These are phyloP conservation scores for Chaetomium olivaceum DNA, from an alignment of 2,329 filamentous ascomycete species.

Conservation along the genomic window DNA sequence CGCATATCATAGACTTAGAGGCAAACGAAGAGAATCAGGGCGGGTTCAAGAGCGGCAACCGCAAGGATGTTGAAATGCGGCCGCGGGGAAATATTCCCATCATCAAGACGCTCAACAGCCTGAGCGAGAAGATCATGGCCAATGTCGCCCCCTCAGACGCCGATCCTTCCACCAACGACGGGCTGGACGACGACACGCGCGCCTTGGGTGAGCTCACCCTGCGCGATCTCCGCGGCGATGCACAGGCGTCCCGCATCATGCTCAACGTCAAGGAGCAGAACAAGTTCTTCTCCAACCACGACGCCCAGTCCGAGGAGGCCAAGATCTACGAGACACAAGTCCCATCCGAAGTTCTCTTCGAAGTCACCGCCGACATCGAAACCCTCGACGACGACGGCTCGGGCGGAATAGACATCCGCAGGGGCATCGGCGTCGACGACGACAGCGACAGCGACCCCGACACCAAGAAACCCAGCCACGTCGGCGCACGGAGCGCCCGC, in stretches of 20 bases:
- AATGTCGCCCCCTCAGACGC: constrained; percentile 78
- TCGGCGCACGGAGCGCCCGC: constrained; percentile 70
- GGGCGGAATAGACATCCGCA: constrained; percentile 60
- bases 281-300: constrained; percentile 70
- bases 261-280: constrained; percentile 88
- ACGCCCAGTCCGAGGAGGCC: constrained; percentile 42
- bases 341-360: constrained; percentile 65
- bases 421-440: constrained; percentile 67
- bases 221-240: constrained; percentile 74
- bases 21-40: constrained; percentile 96
- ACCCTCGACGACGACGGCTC: constrained; percentile 50
- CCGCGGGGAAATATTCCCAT: constrained; percentile 82
- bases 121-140: constrained; percentile 91
- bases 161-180: constrained; percentile 58
- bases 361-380: constrained; percentile 63
- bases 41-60: constrained; percentile 77
- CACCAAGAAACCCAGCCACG: constrained; percentile 51
- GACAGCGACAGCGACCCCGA: constrained; percentile 69
- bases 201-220: constrained; percentile 75
- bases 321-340: constrained; percentile 67
- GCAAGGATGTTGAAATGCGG: constrained; percentile 87
- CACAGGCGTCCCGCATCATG: constrained; percentile 73
- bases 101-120: constrained; percentile 81
- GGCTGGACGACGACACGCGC: constrained; percentile 63
- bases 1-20: constrained; percentile 87